Percentiles rank a stretch among this genome's conserved stretches.
These are phyloP conservation scores for Globisporangium paddicum DNA, from an alignment of 352 stramenopile genomes.

Conservation along the genomic window DNA sequence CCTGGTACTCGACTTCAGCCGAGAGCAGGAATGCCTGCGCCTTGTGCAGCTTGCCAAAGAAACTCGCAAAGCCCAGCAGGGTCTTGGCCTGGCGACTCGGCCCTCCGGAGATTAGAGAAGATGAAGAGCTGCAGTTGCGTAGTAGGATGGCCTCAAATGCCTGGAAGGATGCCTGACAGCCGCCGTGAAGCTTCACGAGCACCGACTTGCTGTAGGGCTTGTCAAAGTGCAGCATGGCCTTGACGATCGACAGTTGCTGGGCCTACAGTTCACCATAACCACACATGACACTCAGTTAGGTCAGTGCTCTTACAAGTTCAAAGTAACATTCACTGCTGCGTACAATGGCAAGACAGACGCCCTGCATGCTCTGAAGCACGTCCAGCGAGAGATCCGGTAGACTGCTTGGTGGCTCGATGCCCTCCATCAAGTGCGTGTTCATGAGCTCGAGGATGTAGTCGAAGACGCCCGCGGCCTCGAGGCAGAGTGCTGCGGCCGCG, in stretches of 20 bases:
- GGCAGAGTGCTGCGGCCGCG: slow-evolving; percentile 6
- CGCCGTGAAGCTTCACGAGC: slow-evolving; percentile 33
- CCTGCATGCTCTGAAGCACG: slow-evolving; percentile 13
- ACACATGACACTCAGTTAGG: not conserved
- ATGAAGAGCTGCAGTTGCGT: slow-evolving; percentile 14
- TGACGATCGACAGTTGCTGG: slow-evolving; percentile 38
- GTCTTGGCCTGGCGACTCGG: slow-evolving; percentile 11
- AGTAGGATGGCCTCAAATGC: slow-evolving; percentile 13
- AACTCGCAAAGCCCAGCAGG: slow-evolving; percentile 19
- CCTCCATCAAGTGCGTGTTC: slow-evolving; percentile 6
- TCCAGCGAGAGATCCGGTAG: slow-evolving; percentile 19
- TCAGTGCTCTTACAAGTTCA: too few relatives aligned
- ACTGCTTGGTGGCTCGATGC: slow-evolving; percentile 6
- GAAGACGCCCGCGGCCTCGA: slow-evolving; percentile 17
- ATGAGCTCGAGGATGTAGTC: slow-evolving; percentile 16
- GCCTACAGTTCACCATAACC: slow-evolving; percentile 15
- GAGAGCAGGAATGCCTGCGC: slow-evolving; percentile 22
- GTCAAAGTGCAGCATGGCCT: slow-evolving; percentile 24
- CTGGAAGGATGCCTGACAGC: slow-evolving; percentile 21
- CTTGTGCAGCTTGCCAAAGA: slow-evolving; percentile 29
- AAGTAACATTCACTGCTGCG: too few relatives aligned
- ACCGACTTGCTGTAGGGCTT: slow-evolving; percentile 22
- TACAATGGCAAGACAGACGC: slow-evolving; percentile 17
- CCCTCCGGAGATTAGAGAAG: not conserved
- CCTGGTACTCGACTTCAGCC: slow-evolving; percentile 18